These are phyloP conservation scores for Thecaphora thlaspeos DNA, from an alignment of 1,284 basidiomycete species.

Conservation along the genomic window DNA sequence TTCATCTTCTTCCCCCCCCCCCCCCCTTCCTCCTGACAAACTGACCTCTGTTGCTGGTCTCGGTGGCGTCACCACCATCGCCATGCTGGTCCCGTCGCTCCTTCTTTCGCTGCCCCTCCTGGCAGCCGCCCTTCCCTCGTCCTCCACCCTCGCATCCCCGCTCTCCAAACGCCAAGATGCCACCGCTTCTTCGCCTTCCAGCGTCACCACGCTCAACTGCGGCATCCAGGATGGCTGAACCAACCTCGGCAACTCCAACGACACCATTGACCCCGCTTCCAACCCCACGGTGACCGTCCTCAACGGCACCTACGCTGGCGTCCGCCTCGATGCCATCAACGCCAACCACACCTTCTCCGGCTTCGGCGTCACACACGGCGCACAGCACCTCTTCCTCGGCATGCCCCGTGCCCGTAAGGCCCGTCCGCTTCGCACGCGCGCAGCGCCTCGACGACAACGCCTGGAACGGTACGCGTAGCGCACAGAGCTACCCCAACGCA, in stretches of 20 bases:
- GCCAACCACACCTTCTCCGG: slow-evolving; percentile 11
- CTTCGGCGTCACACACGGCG: slow-evolving; percentile 11
- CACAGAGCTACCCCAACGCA: slow-evolving; percentile 20
- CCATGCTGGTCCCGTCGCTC: too few species aligned
- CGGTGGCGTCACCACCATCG: too few species aligned
- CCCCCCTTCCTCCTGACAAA: too few species aligned
- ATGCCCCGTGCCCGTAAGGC: slow-evolving; percentile 29
- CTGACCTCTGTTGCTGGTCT: too few species aligned
- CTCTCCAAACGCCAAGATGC: too few species aligned
- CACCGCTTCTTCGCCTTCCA: background rate
- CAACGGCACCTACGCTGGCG: slow-evolving; percentile 26
- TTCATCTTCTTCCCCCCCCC: too few species aligned
- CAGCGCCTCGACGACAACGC: slow-evolving; percentile 4
- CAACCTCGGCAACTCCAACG: slow-evolving; percentile 25
- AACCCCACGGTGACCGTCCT: slow-evolving; percentile 11
- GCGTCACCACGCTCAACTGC: slow-evolving; percentile 21
- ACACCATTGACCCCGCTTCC: slow-evolving; percentile 2
- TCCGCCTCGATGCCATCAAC: slow-evolving; percentile 12
- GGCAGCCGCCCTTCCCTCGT: too few species aligned
- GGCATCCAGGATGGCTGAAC: slow-evolving; percentile 23
- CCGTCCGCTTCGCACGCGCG: slow-evolving; percentile 9
- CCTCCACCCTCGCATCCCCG: too few species aligned
- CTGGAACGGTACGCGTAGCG: slow-evolving; percentile 9
- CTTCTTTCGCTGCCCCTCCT: too few species aligned
- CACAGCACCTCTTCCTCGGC: slow-evolving; percentile 23